These are phyloP conservation scores for Inga leiocalycina DNA, from an alignment of 306 rosid genomes.

Conservation along the genomic window DNA sequence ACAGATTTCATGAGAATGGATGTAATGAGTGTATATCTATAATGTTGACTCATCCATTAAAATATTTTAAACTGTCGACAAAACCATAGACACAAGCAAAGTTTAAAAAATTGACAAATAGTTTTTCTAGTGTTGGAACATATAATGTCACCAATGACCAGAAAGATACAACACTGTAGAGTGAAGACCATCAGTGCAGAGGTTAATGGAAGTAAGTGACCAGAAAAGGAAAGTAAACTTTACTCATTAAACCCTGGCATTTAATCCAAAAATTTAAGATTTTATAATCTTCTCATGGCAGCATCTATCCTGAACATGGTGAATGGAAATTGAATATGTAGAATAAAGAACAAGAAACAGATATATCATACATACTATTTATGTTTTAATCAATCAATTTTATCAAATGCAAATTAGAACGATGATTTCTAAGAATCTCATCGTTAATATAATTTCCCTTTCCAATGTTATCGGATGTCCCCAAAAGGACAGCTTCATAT, in stretches of 20 bases:
- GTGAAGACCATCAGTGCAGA: background rate
- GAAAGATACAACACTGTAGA: background rate
- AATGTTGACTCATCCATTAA: background rate
- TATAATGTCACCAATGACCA: background rate
- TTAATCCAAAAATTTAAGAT: background rate
- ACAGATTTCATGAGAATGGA: constrained; percentile 12
- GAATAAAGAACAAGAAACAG: background rate
- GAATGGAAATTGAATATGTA: background rate
- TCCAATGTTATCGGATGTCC: too few relatives aligned
- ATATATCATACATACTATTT: background rate
- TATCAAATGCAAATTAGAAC: background rate
- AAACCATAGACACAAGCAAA: background rate
- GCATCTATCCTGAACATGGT: background rate
- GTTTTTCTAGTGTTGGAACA: background rate
- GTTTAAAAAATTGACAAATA: background rate
- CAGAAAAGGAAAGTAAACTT: background rate
- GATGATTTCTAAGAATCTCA: background rate
- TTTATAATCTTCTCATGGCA: background rate
- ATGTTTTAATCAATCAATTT: background rate
- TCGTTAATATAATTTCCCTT: background rate
- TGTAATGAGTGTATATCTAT: background rate
- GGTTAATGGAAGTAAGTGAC: background rate
- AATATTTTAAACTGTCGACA: background rate
- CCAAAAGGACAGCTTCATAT: background rate
- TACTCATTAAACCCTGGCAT: background rate